A percentile compares a stretch with the other conserved stretches of the same genome.
phyloP scores from a whole-genome alignment of 768 basidiomycete genomes.

The Mycena epipterygia region DNA sequence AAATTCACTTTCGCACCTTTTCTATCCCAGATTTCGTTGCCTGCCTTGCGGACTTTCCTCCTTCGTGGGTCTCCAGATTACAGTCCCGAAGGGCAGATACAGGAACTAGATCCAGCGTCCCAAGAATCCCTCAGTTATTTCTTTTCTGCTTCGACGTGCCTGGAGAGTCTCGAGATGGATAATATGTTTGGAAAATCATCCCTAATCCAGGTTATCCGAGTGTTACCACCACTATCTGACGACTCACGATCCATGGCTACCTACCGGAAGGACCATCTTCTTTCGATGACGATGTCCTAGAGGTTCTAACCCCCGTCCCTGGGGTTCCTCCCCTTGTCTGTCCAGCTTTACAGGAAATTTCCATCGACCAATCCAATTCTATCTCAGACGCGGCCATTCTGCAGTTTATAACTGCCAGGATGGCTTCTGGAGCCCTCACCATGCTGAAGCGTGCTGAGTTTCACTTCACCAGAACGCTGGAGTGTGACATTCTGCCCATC shows the following conservation, averaged over 20 bases:
- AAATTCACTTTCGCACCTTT: background rate
- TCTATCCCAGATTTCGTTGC: background rate
- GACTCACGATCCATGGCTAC: background rate
- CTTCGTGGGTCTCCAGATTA: background rate
- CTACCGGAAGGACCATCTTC: background rate
- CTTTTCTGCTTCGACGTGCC: background rate
- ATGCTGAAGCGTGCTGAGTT: background rate
- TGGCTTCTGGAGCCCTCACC: background rate
- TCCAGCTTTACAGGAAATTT: no score
- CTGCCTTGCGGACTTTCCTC: background rate
- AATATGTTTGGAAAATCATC: background rate
- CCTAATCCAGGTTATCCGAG: background rate
- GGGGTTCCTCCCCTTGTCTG: background rate
- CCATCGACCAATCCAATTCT: background rate
- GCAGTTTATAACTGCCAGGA: background rate
- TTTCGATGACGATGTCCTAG: background rate
- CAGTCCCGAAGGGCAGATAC: background rate
- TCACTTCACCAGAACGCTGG: background rate
- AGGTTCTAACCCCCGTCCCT: background rate
- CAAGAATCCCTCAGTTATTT: background rate
- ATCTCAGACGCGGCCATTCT: slow-evolving; percentile 2
- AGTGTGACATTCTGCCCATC: background rate
- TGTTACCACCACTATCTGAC: background rate
- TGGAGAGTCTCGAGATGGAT: background rate
- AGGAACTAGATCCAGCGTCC: background rate